These are phyloP conservation scores for Scheffersomyces segobiensis DNA, from an alignment of 1,139 yeast species.

Conservation along the genomic window DNA sequence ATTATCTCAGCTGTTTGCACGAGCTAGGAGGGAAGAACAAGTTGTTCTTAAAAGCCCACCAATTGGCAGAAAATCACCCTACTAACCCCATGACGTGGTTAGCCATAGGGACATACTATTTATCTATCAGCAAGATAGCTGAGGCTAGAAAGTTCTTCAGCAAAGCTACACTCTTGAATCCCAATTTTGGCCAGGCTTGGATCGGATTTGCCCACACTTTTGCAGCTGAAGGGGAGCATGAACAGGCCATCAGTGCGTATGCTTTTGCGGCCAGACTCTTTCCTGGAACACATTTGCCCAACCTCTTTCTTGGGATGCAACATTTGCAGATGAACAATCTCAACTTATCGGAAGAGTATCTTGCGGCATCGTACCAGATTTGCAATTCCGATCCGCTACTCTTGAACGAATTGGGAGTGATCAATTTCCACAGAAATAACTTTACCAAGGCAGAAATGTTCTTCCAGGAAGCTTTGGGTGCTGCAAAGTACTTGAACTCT, in stretches of 20 bases:
- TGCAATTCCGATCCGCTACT: conserved; percentile 86
- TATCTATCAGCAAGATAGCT: conserved; percentile 67
- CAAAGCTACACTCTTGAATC: conserved; percentile 84
- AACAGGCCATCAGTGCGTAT: conserved; percentile 96
- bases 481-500: conserved; percentile 68
- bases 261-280: conserved; percentile 93
- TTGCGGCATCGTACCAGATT: conserved; percentile 70
- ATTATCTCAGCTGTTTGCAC: conserved; percentile 79
- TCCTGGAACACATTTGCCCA: conserved; percentile 93
- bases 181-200: conserved; percentile 96
- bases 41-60: conserved; percentile 79
- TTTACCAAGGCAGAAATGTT: conserved; percentile 67
- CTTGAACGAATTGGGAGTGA: conserved; percentile 89
- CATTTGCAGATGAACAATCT: conserved; percentile 85
- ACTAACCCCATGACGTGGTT: conserved; percentile 86
- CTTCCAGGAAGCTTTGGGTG: conserved; percentile 70
- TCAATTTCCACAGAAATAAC: conserved; percentile 75
- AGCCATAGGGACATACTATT: conserved; percentile 88
- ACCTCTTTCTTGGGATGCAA: conserved; percentile 93
- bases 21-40: conserved; percentile 84
- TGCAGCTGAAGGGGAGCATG: conserved; percentile 97
- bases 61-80: conserved; percentile 83
- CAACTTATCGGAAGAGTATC: conserved; percentile 82
- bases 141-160: conserved; percentile 90
- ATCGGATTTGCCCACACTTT: conserved; percentile 97